These are phyloP conservation scores for Candida freyschussii DNA, from an alignment of 1,139 yeast species.

Conservation along the genomic window DNA sequence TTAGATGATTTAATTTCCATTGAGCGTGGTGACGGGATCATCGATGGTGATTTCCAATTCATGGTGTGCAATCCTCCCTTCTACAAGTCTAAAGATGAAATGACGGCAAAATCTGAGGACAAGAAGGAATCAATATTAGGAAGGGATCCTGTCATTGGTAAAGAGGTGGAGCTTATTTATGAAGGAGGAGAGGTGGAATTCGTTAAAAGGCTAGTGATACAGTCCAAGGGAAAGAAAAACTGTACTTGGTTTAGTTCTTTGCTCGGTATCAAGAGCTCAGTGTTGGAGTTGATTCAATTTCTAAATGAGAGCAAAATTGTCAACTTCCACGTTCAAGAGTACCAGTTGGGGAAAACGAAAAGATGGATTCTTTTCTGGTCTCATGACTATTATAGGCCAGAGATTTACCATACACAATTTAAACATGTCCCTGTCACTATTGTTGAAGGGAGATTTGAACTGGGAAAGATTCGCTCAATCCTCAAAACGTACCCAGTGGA, in stretches of 20 bases:
- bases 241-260: slow-evolving; percentile 36
- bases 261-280: slow-evolving; percentile 33
- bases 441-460: slow-evolving; percentile 13
- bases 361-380: slow-evolving; percentile 44
- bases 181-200: slow-evolving; percentile 40
- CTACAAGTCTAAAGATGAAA: slow-evolving; percentile 31
- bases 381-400: slow-evolving; percentile 18
- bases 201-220: slow-evolving; percentile 28
- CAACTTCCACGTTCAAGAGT: slow-evolving; percentile 31
- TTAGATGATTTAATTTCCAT: slow-evolving; percentile 6
- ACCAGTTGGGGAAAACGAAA: slow-evolving; percentile 30
- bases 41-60: slow-evolving; percentile 22
- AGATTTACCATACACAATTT: slow-evolving; percentile 5
- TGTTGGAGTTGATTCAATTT: slow-evolving; percentile 22
- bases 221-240: slow-evolving; percentile 1
- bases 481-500: slow-evolving; percentile 4
- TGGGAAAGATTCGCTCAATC: slow-evolving; percentile 1
- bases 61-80: slow-evolving; percentile 46
- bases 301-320: slow-evolving; percentile 19
- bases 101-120: slow-evolving; percentile 11
- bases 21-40: slow-evolving; percentile 11
- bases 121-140: slow-evolving; percentile 17
- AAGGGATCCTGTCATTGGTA: slow-evolving; percentile 18
- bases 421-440: slow-evolving; percentile 12
- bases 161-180: slow-evolving; percentile 32